A percentile compares a stretch with the other conserved stretches of the same genome.
Evolutionary conservation across 2,329 filamentous ascomycete species (phyloP).

Genomic region (Phialophora tarda): DNA sequence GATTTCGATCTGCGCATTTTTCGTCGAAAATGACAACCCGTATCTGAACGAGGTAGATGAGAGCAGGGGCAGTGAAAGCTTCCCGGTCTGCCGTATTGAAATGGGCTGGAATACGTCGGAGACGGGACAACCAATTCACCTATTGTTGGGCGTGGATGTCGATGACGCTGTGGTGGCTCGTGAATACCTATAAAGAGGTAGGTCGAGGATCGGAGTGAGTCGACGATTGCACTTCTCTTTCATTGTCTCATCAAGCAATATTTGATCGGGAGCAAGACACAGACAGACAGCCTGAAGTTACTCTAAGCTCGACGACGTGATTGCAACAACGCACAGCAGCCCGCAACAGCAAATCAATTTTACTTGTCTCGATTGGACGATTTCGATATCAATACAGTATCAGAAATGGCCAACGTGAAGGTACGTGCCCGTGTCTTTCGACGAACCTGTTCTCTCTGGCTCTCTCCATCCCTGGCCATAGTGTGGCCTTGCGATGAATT

Average conservation of each 20-base stretch:
- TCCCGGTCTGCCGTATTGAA: not conserved
- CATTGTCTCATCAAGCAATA: not conserved
- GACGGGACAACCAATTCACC: slow-evolving; percentile 13
- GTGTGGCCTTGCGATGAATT: not conserved
- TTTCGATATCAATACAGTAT: not conserved
- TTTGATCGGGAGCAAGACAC: not conserved
- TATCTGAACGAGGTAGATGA: not conserved
- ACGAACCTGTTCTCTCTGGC: not conserved
- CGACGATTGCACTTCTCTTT: not conserved
- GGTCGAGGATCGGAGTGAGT: not conserved
- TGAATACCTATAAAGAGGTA: slow-evolving; percentile 7
- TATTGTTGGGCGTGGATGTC: not conserved
- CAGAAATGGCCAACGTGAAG: slow-evolving; percentile 14
- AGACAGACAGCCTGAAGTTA: not conserved
- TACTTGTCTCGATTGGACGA: not conserved
- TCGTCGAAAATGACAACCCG: not conserved
- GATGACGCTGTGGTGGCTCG: not conserved
- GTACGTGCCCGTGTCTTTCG: slow-evolving; percentile 1
- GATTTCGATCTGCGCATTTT: not conserved
- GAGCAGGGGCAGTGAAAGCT: not conserved
- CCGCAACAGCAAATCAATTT: not conserved
- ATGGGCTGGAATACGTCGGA: slow-evolving; percentile 7
- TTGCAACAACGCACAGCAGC: no score
- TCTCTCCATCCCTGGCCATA: not conserved
- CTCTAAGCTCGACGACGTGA: not conserved